phyloP scores from a whole-genome alignment of 2,329 filamentous ascomycete genomes.

The Plenodomus lindquistii region DNA sequence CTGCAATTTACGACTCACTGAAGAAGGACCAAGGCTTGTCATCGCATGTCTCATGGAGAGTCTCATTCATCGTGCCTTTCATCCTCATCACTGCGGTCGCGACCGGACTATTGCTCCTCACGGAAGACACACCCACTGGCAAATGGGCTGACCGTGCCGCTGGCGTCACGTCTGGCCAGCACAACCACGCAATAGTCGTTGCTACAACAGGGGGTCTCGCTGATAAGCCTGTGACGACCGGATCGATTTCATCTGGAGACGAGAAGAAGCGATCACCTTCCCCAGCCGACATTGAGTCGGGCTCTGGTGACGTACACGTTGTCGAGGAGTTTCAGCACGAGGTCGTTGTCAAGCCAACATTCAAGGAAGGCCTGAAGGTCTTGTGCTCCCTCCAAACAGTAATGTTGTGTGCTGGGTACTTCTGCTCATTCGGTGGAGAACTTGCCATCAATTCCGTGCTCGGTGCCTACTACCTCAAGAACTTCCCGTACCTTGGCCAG shows the following conservation, averaged over 20 bases:
- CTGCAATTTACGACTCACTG: constrained; percentile 81
- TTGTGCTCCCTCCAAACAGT: constrained; percentile 63
- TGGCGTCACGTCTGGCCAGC: constrained; percentile 57
- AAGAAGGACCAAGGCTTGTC: constrained; percentile 62
- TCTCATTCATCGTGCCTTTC: constrained; percentile 83
- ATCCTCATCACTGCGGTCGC: constrained; percentile 71
- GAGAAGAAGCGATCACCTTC: constrained; percentile 36
- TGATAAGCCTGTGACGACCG: constrained; percentile 42
- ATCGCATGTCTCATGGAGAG: constrained; percentile 75
- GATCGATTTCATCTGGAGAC: constrained; percentile 45
- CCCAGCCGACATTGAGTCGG: constrained; percentile 50
- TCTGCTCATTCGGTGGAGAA: constrained; percentile 65
- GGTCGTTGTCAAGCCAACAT: constrained; percentile 63
- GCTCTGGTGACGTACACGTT: constrained; percentile 56
- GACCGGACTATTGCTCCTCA: constrained; percentile 70
- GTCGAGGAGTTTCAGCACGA: constrained; percentile 62
- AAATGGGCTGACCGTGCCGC: constrained; percentile 75
- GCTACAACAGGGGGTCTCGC: constrained; percentile 55
- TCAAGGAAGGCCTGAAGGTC: constrained; percentile 63
- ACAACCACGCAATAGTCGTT: constrained; percentile 55
- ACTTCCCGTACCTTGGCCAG: constrained; percentile 59
- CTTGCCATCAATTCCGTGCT: constrained; percentile 65
- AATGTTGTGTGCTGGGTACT: constrained; percentile 58
- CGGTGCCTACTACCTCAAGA: constrained; percentile 61
- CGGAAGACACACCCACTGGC: constrained; percentile 81